Base-by-base conservation (phyloP, 139 green algal species). In the Pseudopediastrum boryanum region DNA sequence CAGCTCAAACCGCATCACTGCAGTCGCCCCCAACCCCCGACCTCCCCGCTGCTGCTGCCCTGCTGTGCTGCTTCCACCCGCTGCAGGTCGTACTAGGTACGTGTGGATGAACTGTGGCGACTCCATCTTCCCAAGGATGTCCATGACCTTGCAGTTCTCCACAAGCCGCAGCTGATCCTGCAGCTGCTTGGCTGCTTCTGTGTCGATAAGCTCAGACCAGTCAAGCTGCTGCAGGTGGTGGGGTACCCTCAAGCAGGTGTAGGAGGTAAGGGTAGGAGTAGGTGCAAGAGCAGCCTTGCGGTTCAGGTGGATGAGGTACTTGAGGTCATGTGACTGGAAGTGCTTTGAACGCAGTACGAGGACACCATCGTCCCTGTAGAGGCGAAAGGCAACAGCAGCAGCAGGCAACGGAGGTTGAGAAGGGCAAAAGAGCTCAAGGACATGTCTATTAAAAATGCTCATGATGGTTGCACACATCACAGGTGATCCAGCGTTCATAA, bases 101-200 rank as follows among this genome's bases (percentile, higher is more conserved):
- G 70, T 48, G 33, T 93, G 88, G 64, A 93, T 88, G 72, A 83
- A 89, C 12, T 67, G 21, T 8, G 35, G 50, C 1, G 51, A 35
- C 58, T 93, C 88, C 65, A 90, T 70, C 67, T 89, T 90, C 65
- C 80, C 41, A 6, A 93, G 72, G 2, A 90, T 51, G 1, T 62
- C 7, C 43, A 70, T 8, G 9, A 79, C 21, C 4, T 48, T 35
- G 0, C 39, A 38, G 2, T 48, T 2, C 23, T 62, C 46, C 23
- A 77, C 43, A 31, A 87, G 64, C n/a, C 84, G 75, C 68, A 85
- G 43, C 81, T 74, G 50, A 19, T 69, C 25, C 2, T 48, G n/a
- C 9, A 71, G n/a, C 1, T 68, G 10, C 46, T 29, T 23, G 4
- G 36, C 33, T 31, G 16, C 23, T 5, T 68, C 39, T 3, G 27